Conservation (phyloP, 208 protist genomes). For the Leishmania guyanensis region DNA sequence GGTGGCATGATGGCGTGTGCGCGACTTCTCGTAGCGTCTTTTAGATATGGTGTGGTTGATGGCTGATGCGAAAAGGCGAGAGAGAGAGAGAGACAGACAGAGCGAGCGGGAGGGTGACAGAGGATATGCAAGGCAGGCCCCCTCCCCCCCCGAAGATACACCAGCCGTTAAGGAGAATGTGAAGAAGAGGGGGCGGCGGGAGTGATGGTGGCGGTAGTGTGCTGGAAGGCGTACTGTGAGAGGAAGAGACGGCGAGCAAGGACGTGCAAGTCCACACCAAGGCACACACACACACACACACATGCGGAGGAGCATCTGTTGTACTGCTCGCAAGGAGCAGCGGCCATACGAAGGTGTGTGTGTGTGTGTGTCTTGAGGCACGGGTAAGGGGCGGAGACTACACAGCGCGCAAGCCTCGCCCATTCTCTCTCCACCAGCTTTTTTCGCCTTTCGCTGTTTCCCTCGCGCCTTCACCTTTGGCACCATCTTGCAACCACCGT, state of each 20-base stretch:
- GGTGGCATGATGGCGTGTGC: slow-evolving; percentile 16
- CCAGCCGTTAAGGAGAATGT: not conserved
- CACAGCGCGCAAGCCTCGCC: not conserved
- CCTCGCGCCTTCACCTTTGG: not conserved
- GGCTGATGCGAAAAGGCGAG: not conserved
- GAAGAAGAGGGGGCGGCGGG: not conserved
- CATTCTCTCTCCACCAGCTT: not conserved
- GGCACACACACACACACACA: not conserved
- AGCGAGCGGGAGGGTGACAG: not conserved
- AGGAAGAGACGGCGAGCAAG: not conserved
- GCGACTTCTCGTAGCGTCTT: not conserved
- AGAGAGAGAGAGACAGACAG: not conserved
- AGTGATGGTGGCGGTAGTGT: not conserved
- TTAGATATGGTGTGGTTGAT: not conserved
- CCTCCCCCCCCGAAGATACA: not conserved
- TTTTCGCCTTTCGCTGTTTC: not conserved
- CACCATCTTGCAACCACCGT: not conserved
- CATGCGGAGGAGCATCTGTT: not conserved
- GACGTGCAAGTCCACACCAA: not conserved
- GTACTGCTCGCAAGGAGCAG: not conserved
- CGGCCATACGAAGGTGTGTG: not conserved
- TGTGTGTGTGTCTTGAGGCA: not conserved
- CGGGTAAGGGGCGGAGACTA: not conserved
- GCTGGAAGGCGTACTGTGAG: not conserved
- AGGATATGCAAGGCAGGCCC: not conserved